These are phyloP conservation scores for Lipomyces sp. DNA, from an alignment of 805 yeast genomes.

Conservation along the genomic window DNA sequence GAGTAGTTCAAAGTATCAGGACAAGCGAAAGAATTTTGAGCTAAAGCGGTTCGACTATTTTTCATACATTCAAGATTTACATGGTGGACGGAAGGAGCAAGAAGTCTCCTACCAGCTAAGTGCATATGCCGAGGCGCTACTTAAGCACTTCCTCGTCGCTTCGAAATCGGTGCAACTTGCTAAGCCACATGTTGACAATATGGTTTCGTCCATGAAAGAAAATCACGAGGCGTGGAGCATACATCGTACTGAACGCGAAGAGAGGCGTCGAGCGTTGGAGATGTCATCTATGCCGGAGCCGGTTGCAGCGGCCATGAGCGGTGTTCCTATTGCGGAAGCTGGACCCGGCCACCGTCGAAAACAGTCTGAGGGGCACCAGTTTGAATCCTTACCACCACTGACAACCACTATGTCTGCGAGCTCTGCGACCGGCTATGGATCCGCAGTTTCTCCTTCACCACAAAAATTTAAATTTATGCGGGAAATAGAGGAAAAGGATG, in stretches of 20 bases:
- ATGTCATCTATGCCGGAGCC: constrained; percentile 40
- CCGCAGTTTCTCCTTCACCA: constrained; percentile 3
- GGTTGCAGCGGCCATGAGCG: background rate
- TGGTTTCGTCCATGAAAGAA: constrained; percentile 39
- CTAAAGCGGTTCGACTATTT: constrained; percentile 52
- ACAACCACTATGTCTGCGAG: constrained; percentile 16
- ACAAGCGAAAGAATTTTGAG: constrained; percentile 49
- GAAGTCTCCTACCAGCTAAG: constrained; percentile 47
- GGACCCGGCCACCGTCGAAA: background rate
- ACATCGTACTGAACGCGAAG: constrained; percentile 48
- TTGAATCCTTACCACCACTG: constrained; percentile 5
- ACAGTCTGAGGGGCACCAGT: background rate
- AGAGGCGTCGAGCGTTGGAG: constrained; percentile 47
- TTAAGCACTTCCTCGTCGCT: constrained; percentile 41
- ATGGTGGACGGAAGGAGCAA: constrained; percentile 52
- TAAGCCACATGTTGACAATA: constrained; percentile 44
- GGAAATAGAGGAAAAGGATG: constrained; percentile 17
- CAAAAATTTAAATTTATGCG: constrained; percentile 1
- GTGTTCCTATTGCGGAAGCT: background rate
- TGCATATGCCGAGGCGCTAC: constrained; percentile 46
- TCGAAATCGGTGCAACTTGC: constrained; percentile 41
- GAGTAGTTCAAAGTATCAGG: constrained; percentile 49
- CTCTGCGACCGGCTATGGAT: constrained; percentile 5
- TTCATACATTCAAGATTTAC: constrained; percentile 48
- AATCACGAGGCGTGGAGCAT: constrained; percentile 42